A percentile compares a stretch with the other conserved stretches of the same genome.
Conservation (phyloP, 192 early-diverging fungal genomes). For the Backusella mclennaniae region DNA sequence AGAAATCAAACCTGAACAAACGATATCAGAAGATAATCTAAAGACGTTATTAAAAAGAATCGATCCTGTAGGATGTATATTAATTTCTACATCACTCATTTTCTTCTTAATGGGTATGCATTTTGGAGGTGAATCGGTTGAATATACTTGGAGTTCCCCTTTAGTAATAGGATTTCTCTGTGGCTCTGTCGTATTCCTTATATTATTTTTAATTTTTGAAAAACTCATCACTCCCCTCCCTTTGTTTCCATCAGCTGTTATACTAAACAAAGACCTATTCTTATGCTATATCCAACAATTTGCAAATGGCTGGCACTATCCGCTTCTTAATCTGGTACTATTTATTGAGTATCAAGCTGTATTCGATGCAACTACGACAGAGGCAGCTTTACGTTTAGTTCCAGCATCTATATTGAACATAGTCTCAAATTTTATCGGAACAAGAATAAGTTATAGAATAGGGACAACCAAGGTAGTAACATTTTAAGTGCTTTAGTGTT, state of each 20-base stretch:
- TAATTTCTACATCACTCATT: neutral
- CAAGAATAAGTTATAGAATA: neutral
- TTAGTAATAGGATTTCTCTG: neutral
- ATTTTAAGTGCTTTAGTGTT: neutral
- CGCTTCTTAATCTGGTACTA: neutral
- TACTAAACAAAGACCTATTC: neutral
- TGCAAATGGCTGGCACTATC: neutral
- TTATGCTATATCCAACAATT: neutral
- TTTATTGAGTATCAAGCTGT: slow-evolving; percentile 4
- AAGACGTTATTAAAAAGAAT: neutral
- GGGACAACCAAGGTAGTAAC: neutral
- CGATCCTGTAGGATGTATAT: neutral
- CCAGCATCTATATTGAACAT: neutral
- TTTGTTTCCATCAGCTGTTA: neutral
- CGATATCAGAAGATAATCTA: neutral
- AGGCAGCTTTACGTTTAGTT: neutral
- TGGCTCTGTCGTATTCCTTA: neutral
- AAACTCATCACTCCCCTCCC: neutral
- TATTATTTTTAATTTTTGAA: neutral
- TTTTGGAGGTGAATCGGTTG: neutral
- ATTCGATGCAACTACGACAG: neutral
- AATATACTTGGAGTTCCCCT: neutral
- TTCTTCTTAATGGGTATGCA: neutral
- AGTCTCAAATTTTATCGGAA: neutral
- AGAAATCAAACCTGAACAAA: neutral